Conservation (phyloP, 1,284 basidiomycete species). For the Psilocybe mexicana region DNA sequence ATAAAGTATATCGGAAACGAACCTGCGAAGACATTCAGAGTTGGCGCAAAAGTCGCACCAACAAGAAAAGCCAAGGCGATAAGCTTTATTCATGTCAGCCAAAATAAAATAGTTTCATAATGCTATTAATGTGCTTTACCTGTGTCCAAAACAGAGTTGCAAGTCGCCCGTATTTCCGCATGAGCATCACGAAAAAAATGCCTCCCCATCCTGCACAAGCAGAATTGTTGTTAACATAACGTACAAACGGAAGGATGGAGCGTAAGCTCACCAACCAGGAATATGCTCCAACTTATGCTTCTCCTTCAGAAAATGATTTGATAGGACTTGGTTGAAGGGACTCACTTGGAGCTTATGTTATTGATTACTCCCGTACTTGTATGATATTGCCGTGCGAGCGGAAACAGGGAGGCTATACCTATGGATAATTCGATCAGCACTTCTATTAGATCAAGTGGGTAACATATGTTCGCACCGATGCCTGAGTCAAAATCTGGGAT, state of each 20-base stretch:
- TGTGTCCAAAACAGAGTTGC: slow-evolving; percentile 68
- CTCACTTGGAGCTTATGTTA: slow-evolving; percentile 52
- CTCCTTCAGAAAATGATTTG: neutral
- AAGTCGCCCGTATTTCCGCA: slow-evolving; percentile 58
- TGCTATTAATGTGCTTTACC: slow-evolving; percentile 15
- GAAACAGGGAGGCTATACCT: slow-evolving; percentile 59
- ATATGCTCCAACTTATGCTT: slow-evolving; percentile 53
- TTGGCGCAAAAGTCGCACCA: slow-evolving; percentile 56
- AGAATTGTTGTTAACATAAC: neutral
- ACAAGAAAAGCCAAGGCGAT: slow-evolving; percentile 50
- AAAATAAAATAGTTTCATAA: neutral
- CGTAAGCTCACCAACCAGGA: slow-evolving; percentile 44
- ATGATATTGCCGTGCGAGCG: slow-evolving; percentile 50
- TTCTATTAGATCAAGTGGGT: neutral
- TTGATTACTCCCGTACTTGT: slow-evolving; percentile 59
- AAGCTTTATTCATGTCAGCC: slow-evolving; percentile 31
- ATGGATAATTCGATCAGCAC: neutral
- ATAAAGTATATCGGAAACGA: neutral
- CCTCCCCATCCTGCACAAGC: slow-evolving; percentile 53
- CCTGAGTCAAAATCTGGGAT: slow-evolving; percentile 72
- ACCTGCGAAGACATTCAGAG: slow-evolving; percentile 54
- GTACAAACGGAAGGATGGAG: neutral
- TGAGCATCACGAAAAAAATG: slow-evolving; percentile 59
- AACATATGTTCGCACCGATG: slow-evolving; percentile 44
- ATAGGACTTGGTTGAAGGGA: neutral